Base-by-base conservation (phyloP, 2,329 filamentous ascomycete species). In the Phaeomoniella chlamydospora region DNA sequence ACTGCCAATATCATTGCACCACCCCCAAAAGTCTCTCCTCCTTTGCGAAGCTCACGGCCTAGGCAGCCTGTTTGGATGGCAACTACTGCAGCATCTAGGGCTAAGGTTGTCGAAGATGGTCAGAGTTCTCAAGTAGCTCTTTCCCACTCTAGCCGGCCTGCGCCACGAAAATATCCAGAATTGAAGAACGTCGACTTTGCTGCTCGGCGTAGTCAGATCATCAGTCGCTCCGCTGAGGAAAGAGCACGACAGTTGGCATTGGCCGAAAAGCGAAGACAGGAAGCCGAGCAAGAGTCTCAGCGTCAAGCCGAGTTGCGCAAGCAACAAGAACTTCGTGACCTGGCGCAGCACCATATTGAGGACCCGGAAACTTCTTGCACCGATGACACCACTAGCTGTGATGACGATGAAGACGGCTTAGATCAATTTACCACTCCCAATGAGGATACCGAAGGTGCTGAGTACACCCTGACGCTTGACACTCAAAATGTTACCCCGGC, bases 161-260 rank as follows among this genome's bases (percentile, higher is more conserved):
- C 54, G 36, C 54, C 52, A 41, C 59, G 59, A 43, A 63, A 59
- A 43, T 63, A 72, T 19, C 70, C 69, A n/a, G 69, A 74, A 48
- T 48, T 87, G 39, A 79, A 79, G 1, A 79, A 80, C 40, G 82
- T 92, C 36, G 83, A 94, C 56, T 90, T 92, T 52, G 84, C 80
- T 40, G 81, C 83, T 45, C 72, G 84, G 35, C 71, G 86, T 46
- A 79, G 85, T 50, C 76, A 77, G 41, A 92, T 93, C 48, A 80
- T 92, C 55, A 87, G 76, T 46, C 83, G 81, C 52, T 84, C 80
- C n/a, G 76, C 90, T 33, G 72, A 79, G 43, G 80, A 84, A 50
- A 80, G 64, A 47, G 51, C 58, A 37, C 48, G 55, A 43, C 60
- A 61, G 35, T 69, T 69, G 19, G 68, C 67, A 15, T 70, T 58